These are phyloP conservation scores for Paxillus rubicundulus DNA, from an alignment of 768 basidiomycete genomes.

Conservation along the genomic window DNA sequence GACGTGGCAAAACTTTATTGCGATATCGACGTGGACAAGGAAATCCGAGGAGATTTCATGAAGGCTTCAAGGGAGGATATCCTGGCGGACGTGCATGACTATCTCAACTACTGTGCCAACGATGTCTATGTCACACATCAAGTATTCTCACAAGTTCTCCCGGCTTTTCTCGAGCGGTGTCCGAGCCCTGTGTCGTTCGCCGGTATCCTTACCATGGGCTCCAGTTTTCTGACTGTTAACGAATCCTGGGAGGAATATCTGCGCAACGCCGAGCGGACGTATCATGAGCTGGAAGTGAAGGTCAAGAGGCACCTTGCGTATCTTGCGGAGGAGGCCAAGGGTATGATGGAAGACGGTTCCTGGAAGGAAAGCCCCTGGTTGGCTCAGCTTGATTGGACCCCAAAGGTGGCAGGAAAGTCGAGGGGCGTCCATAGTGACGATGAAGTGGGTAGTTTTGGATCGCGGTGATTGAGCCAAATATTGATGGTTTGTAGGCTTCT, in stretches of 20 bases:
- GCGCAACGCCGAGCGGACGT: conserved; percentile 71
- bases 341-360: conserved; percentile 44
- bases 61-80: conserved; percentile 63
- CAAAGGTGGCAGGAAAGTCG: conserved; percentile 72
- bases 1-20: conserved; percentile 93
- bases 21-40: conserved; percentile 74
- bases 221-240: conserved; percentile 87
- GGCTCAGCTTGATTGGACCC: conserved; percentile 92
- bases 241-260: conserved; percentile 86
- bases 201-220: conserved; percentile 88
- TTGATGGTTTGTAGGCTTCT: conserved; percentile 6
- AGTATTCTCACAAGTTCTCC: conserved; percentile 75
- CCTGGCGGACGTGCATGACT: conserved; percentile 60
- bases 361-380: conserved; percentile 84
- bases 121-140: conserved; percentile 85
- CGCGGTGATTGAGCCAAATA: neutral
- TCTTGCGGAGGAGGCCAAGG: conserved; percentile 59
- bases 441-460: conserved; percentile 17
- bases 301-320: conserved; percentile 61
- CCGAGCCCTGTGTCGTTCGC: conserved; percentile 93
- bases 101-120: conserved; percentile 79
- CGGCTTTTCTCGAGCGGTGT: conserved; percentile 77
- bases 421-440: conserved; percentile 50
- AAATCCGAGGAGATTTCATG: conserved; percentile 75
- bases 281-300: conserved; percentile 63